Percentiles rank a stretch among this genome's conserved stretches.
Conservation (phyloP, 768 basidiomycete species). For the Naematelia aurantialba region DNA sequence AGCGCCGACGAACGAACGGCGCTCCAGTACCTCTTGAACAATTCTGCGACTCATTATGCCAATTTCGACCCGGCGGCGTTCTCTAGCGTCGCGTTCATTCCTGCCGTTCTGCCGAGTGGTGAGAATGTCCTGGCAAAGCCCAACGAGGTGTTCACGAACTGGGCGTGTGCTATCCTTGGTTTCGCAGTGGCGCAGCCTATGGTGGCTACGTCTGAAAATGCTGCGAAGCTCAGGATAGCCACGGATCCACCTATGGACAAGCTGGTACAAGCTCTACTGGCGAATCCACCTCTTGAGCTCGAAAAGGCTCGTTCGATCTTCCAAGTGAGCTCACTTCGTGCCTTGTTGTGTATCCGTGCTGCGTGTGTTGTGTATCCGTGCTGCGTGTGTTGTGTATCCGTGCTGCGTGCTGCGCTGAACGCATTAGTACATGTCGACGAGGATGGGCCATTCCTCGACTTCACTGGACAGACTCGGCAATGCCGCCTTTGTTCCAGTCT, state of each 20-base stretch:
- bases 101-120: constrained; percentile 61
- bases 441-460: constrained; percentile 27
- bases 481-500: constrained; percentile 63
- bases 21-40: constrained; percentile 76
- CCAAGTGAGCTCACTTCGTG: constrained; percentile 60
- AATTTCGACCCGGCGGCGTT: constrained; percentile 33
- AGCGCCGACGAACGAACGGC: constrained; percentile 55
- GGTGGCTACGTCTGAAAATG: constrained; percentile 52
- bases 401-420: too few relatives aligned
- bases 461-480: constrained; percentile 62
- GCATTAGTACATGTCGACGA: constrained; percentile 38
- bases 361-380: too few relatives aligned
- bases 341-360: too few relatives aligned
- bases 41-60: constrained; percentile 59
- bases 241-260: constrained; percentile 65
- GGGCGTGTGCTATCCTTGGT: constrained; percentile 69
- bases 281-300: constrained; percentile 60
- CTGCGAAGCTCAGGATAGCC: constrained; percentile 64
- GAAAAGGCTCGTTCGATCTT: constrained; percentile 65
- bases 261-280: constrained; percentile 61
- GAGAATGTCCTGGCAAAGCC: constrained; percentile 59
- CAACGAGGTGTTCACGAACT: constrained; percentile 66
- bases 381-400: too few relatives aligned
- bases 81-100: constrained; percentile 68
- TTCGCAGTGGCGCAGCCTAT: constrained; percentile 60